Evolutionary conservation across 768 basidiomycete genomes (phyloP).

Genomic region (Collybiopsis confluens): DNA sequence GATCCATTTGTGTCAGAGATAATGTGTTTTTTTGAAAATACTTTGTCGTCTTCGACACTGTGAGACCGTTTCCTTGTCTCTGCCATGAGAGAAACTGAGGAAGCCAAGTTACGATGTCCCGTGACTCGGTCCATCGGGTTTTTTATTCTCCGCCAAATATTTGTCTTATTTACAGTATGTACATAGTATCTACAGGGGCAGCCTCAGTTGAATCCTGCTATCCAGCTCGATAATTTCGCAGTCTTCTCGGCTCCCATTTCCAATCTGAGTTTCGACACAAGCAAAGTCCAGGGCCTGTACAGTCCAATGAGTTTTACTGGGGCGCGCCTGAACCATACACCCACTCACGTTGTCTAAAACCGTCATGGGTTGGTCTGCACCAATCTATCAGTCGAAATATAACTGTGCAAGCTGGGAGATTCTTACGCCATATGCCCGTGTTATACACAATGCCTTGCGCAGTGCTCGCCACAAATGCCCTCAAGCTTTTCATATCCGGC

Average conservation of each 20-base stretch:
- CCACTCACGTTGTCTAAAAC: slow-evolving; percentile 61
- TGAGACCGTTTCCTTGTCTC: slow-evolving; percentile 61
- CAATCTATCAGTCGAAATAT: neutral
- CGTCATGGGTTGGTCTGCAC: slow-evolving; percentile 90
- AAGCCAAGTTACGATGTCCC: neutral
- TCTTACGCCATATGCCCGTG: slow-evolving; percentile 88
- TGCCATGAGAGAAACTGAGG: slow-evolving; percentile 16
- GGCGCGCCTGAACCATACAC: neutral
- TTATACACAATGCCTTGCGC: slow-evolving; percentile 87
- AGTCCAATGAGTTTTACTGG: slow-evolving; percentile 14
- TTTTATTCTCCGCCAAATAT: too few relatives aligned
- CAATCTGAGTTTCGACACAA: slow-evolving; percentile 93
- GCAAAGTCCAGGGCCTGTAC: slow-evolving; percentile 70
- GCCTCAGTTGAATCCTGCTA: slow-evolving; percentile 23
- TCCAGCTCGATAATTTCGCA: slow-evolving; percentile 78
- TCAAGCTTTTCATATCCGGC: slow-evolving; percentile 70
- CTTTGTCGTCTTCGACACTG: slow-evolving; percentile 44
- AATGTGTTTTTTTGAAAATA: slow-evolving; percentile 53
- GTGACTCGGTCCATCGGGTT: neutral
- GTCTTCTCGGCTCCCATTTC: slow-evolving; percentile 69
- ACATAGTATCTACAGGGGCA: slow-evolving; percentile 21
- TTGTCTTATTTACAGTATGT: too few relatives aligned
- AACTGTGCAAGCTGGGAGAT: neutral
- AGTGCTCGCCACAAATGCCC: slow-evolving; percentile 77
- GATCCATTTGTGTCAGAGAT: slow-evolving; percentile 46